Evolutionary conservation across 2,329 filamentous ascomycete species (phyloP), one percentile per base, ranked within the genome.

Genomic region (Colletotrichum abscissum): DNA sequence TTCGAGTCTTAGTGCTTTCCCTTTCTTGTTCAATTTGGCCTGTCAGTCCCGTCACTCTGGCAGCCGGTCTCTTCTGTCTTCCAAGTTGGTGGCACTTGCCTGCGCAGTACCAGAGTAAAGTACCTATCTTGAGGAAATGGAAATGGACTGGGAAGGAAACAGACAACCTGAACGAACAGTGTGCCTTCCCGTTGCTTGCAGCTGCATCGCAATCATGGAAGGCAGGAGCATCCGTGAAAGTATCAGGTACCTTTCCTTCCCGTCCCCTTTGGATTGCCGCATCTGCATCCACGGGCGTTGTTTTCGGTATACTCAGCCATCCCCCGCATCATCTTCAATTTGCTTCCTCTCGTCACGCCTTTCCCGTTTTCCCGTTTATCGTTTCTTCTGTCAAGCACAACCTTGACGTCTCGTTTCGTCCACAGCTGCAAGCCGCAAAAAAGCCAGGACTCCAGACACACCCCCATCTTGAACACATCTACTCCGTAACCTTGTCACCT

Each of bases 251-350:
- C 55, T 59, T 33, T n/a, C 26, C 30, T 26, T 33, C 26, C 26
- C 30, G 24, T 33, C 26, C 11, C 28, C 19, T 24, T 26, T 24
- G 54, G 67, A 60, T 70, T 69, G 52, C 54, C 59, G 59, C 59
- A 14, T 38, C 35, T 24, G 26, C 26, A 19, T n/a, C 42, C 19
- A 22, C 8, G 16, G 38, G 16, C 38, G 38, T 42, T 42, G 16
- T 22, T 49, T 24, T 66, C 54, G 65, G 56, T 60, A 59, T 63
- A 63, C 66, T 46, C 57, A 42, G 66, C 28, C 66, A 56, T 30
- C 12, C 55, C 42, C 49, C 26, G 58, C 59, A 58, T 30, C 33
- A 28, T 52, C 55, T 46, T 35, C 33, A 12, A 35, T 35, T 42
- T 46, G 30, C 26, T n/a, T 24, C 33, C 28, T 59, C 30, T 59